These are phyloP conservation scores for Saccharomycopsis fermentans DNA, from an alignment of 805 yeast genomes.

Conservation along the genomic window DNA sequence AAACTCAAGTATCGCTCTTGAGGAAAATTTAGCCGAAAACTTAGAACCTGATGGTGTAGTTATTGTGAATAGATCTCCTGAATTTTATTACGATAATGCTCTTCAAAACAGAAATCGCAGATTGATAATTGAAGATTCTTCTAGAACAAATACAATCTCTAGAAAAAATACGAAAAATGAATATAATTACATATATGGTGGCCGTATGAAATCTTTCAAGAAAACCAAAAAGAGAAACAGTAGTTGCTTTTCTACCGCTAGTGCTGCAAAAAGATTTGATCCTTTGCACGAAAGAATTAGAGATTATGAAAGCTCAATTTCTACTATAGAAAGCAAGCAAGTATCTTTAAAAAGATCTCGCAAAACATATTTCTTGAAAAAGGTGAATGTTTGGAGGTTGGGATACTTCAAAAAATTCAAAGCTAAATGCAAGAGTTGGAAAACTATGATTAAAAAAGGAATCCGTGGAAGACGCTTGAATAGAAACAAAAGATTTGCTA, in stretches of 20 bases:
- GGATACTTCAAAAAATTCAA: background rate
- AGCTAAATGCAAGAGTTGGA: constrained; percentile 1
- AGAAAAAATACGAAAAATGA: background rate
- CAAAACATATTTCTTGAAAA: background rate
- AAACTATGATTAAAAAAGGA: background rate
- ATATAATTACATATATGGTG: background rate
- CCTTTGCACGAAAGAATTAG: background rate
- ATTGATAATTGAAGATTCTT: background rate
- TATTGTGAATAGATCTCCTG: background rate
- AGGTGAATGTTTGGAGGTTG: background rate
- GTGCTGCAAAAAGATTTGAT: background rate
- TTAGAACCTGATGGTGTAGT: background rate
- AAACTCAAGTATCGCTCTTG: background rate
- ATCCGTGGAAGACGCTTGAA: background rate
- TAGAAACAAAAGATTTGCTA: background rate
- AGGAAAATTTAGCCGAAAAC: background rate
- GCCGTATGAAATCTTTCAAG: background rate
- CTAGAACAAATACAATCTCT: background rate
- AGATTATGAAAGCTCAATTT: background rate
- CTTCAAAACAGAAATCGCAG: background rate
- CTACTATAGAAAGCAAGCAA: background rate
- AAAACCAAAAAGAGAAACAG: background rate
- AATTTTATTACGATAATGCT: background rate
- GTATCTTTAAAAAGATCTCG: background rate
- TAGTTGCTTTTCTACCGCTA: background rate